A percentile compares a stretch with the other conserved stretches of the same genome.
phyloP scores from a whole-genome alignment of 805 yeast genomes.

The Cyberlindnera saturnus region DNA sequence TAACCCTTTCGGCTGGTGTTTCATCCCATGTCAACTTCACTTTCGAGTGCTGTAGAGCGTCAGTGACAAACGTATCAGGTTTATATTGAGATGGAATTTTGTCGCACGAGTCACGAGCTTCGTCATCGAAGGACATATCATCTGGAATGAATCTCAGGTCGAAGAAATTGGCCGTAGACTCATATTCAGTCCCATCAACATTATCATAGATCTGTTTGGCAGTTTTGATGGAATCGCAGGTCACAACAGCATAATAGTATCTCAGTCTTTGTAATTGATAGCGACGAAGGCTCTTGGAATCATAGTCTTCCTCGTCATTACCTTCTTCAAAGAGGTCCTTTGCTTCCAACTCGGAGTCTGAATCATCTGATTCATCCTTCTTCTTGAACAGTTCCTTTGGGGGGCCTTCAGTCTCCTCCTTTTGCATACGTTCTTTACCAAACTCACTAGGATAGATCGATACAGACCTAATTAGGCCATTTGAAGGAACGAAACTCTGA shows the following conservation, averaged over 20 bases:
- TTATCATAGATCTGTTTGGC: slow-evolving; percentile 72
- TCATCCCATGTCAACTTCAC: slow-evolving; percentile 98
- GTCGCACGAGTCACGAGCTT: slow-evolving; percentile 67
- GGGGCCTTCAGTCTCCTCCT: slow-evolving; percentile 90
- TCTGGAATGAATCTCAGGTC: slow-evolving; percentile 92
- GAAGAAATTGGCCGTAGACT: slow-evolving; percentile 89
- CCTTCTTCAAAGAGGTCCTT: slow-evolving; percentile 72
- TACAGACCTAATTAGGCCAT: slow-evolving; percentile 64
- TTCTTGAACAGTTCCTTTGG: slow-evolving; percentile 70
- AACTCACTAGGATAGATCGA: slow-evolving; percentile 81
- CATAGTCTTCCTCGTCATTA: slow-evolving; percentile 78
- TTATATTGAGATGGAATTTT: slow-evolving; percentile 72
- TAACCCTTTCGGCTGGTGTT: slow-evolving; percentile 84
- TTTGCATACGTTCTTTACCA: slow-evolving; percentile 87
- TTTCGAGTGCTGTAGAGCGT: slow-evolving; percentile 93
- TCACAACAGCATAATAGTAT: slow-evolving; percentile 88
- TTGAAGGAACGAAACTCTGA: slow-evolving; percentile 73
- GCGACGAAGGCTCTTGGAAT: slow-evolving; percentile 74
- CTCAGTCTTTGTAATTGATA: slow-evolving; percentile 91
- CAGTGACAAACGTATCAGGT: slow-evolving; percentile 81
- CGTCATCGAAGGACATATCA: slow-evolving; percentile 78
- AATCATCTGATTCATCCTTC: slow-evolving; percentile 39
- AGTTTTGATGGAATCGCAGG: slow-evolving; percentile 68
- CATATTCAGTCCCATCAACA: slow-evolving; percentile 94
- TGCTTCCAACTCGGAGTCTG: slow-evolving; percentile 54